Percentiles rank a stretch among this genome's conserved stretches.
These are phyloP conservation scores for Citrullus colocynthis DNA, from an alignment of 306 rosid genomes.

Conservation along the genomic window DNA sequence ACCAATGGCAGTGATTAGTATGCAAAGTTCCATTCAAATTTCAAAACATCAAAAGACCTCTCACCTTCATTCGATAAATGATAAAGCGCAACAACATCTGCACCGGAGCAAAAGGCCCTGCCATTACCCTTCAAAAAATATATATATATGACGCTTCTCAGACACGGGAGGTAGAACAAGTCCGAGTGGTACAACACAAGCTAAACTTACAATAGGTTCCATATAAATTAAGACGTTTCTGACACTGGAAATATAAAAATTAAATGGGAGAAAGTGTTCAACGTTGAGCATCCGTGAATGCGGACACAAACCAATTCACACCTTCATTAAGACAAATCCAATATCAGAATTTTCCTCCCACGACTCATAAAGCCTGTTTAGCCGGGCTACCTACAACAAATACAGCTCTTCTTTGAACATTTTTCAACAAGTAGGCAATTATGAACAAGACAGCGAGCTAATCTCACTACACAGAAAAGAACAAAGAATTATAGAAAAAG, in stretches of 20 bases:
- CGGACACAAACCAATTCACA: slow-evolving; percentile 9
- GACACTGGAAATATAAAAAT: not conserved
- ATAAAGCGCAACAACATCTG: slow-evolving; percentile 63
- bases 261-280: not conserved
- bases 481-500: not conserved
- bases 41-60: slow-evolving; percentile 8
- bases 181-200: not conserved
- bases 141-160: slow-evolving; percentile 15
- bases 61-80: slow-evolving; percentile 53
- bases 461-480: not conserved
- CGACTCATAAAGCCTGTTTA: slow-evolving; percentile 80
- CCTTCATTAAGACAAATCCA: slow-evolving; percentile 91
- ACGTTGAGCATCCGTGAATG: slow-evolving; percentile 2
- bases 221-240: not conserved
- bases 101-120: slow-evolving; percentile 82
- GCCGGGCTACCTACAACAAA: slow-evolving; percentile 49
- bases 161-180: slow-evolving; percentile 12
- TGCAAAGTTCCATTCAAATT: not conserved
- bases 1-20: not conserved
- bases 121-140: slow-evolving; percentile 69
- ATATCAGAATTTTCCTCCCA: slow-evolving; percentile 90
- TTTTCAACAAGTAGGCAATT: not conserved
- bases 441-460: slow-evolving; percentile 6
- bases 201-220: not conserved
- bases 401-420: not conserved